Evolutionary conservation across 352 stramenopile genomes (phyloP), one percentile per base, ranked within the genome.

Genomic region (Salisapilia sapeloensis): DNA sequence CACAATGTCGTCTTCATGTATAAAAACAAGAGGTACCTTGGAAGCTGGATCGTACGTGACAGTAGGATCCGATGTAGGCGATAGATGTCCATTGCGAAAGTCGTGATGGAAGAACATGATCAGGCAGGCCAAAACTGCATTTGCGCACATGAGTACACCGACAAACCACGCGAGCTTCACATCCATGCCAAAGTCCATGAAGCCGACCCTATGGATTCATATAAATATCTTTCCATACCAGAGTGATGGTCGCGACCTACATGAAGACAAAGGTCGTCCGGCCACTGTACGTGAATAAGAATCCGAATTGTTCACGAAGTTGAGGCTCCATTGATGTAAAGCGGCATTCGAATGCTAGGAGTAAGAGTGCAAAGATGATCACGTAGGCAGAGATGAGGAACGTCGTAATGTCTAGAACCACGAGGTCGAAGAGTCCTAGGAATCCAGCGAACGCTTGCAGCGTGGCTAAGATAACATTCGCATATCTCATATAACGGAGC

Each of bases 101-200:
- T 85, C 70, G n/a, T 65, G 75, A 49, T 90, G 75, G 44, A 56
- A 83, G n/a, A 75, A 53, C 51, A 90, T 81, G 29, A 90, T 63
- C 35, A 82, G 38, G 14, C 75, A 48, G 43, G 80, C 82, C 39
- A 90, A 50, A 4, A 79, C 29, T 21, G 67, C 71, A 31, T 86
- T 86, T 33, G 37, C 25, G 49, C 67, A 85, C 75, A 87, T 86
- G 45, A 83, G 53, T 13, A 79, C 27, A 23, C 71, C 75, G 20
- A 85, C 71, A 18, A 84, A 53, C 44, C 58, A 70, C 21, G 60
- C 44, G 44, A 90, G 61, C 20, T 62, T 56, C 34, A 67, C 56
- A 33, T 75, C 60, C 56, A 90, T 90, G 41, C 74, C 75, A 43
- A 90, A 90, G 33, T 86, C 65, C 75, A 90, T 87, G 27, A 86